Evolutionary conservation across 2,329 filamentous ascomycete genomes (phyloP).

Genomic region (Parastagonospora nodorum): DNA sequence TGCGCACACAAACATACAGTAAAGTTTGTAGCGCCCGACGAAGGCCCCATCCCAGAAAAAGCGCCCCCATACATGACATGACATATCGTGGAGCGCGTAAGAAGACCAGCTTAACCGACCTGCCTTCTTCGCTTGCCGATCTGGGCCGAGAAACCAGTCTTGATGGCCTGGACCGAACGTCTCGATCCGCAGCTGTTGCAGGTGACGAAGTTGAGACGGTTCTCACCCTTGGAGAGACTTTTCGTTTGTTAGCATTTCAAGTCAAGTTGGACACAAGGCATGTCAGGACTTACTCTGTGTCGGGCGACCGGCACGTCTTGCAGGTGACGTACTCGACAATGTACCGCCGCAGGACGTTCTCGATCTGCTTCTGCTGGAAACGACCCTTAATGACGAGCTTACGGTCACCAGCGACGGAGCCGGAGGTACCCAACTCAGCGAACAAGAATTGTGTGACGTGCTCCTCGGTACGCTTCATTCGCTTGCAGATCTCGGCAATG

Average conservation of each 20-base stretch:
- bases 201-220: slow-evolving; percentile 97
- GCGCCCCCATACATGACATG: slow-evolving; percentile 11
- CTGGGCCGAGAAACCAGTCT: slow-evolving; percentile 99
- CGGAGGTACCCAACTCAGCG: slow-evolving; percentile 95
- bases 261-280: neutral
- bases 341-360: slow-evolving; percentile 94
- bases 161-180: slow-evolving; percentile 94
- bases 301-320: slow-evolving; percentile 76
- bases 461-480: slow-evolving; percentile 98
- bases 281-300: slow-evolving; percentile 35
- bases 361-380: slow-evolving; percentile 99
- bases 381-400: slow-evolving; percentile 98
- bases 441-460: slow-evolving; percentile 97
- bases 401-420: slow-evolving; percentile 85
- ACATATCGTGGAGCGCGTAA: slow-evolving; percentile 26
- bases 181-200: slow-evolving; percentile 74
- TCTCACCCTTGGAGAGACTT: slow-evolving; percentile 98
- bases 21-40: neutral
- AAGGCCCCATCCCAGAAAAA: neutral
- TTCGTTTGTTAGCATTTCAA: slow-evolving; percentile 70
- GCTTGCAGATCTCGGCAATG: slow-evolving; percentile 97
- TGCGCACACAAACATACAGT: too few species aligned
- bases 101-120: slow-evolving; percentile 66
- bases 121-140: slow-evolving; percentile 98
- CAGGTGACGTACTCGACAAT: slow-evolving; percentile 98